phyloP scores from a whole-genome alignment of 2,329 filamentous ascomycete species.

The Neurospora sp. region DNA sequence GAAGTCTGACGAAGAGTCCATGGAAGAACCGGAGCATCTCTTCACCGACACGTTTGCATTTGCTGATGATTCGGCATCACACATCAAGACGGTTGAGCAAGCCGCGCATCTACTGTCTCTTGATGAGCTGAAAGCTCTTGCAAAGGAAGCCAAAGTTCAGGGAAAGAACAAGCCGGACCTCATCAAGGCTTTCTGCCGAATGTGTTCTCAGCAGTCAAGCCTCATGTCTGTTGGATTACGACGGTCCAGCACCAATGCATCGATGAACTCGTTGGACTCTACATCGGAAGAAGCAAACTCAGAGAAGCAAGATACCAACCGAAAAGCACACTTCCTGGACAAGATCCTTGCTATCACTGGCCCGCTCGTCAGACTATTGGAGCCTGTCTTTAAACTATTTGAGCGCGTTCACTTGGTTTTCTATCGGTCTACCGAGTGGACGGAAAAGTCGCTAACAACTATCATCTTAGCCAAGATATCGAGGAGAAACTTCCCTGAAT shows the following conservation, averaged over 20 bases:
- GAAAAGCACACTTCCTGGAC: slow-evolving; percentile 62
- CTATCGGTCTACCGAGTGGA: slow-evolving; percentile 94
- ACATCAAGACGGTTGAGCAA: slow-evolving; percentile 70
- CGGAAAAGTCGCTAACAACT: slow-evolving; percentile 88
- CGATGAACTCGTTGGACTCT: slow-evolving; percentile 34
- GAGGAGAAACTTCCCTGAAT: slow-evolving; percentile 75
- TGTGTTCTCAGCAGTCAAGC: slow-evolving; percentile 65
- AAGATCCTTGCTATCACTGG: slow-evolving; percentile 73
- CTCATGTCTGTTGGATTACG: slow-evolving; percentile 60
- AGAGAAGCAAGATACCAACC: slow-evolving; percentile 40
- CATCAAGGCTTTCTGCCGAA: slow-evolving; percentile 59
- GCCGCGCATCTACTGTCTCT: slow-evolving; percentile 72
- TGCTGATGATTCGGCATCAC: slow-evolving; percentile 64
- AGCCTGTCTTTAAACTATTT: slow-evolving; percentile 67
- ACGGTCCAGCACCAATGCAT: slow-evolving; percentile 51
- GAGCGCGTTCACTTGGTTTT: slow-evolving; percentile 93
- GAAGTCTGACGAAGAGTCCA: slow-evolving; percentile 13
- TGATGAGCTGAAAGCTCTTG: slow-evolving; percentile 75
- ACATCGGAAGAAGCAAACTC: slow-evolving; percentile 30
- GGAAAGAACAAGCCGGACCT: slow-evolving; percentile 84
- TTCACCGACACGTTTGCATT: slow-evolving; percentile 59
- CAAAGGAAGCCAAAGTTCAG: slow-evolving; percentile 76
- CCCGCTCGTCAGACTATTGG: slow-evolving; percentile 71
- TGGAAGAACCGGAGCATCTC: slow-evolving; percentile 28
- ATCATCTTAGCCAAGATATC: slow-evolving; percentile 91